Conservation (phyloP, 169 alveolate species). For the Plasmodium fragile region DNA sequence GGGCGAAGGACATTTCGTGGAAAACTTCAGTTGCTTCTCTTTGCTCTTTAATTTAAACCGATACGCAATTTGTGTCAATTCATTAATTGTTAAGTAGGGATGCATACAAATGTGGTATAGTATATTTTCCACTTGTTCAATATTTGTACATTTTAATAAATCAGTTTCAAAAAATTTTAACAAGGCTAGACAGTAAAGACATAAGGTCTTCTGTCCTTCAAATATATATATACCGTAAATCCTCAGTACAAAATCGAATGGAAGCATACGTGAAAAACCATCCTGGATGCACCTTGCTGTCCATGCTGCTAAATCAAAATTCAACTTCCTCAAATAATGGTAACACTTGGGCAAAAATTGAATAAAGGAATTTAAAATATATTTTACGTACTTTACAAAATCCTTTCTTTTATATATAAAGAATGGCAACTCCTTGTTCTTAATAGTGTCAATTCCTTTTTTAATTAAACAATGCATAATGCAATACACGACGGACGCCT, state of each 20-base stretch:
- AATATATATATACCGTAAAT: slow-evolving; percentile 82
- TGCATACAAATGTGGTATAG: slow-evolving; percentile 83
- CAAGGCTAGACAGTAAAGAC: slow-evolving; percentile 83
- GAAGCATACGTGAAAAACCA: slow-evolving; percentile 83
- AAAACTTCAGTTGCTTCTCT: slow-evolving; percentile 75
- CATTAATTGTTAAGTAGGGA: slow-evolving; percentile 76
- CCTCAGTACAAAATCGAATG: slow-evolving; percentile 83
- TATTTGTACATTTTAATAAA: slow-evolving; percentile 78
- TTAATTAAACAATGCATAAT: slow-evolving; percentile 80
- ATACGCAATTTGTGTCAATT: slow-evolving; percentile 83
- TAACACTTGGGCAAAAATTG: slow-evolving; percentile 65
- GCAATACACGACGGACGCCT: slow-evolving; percentile 83
- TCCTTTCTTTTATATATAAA: slow-evolving; percentile 63
- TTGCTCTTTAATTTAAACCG: slow-evolving; percentile 79
- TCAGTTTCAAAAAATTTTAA: slow-evolving; percentile 76
- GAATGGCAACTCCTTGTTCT: slow-evolving; percentile 50
- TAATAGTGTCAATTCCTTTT: slow-evolving; percentile 74
- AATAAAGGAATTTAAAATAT: slow-evolving; percentile 40
- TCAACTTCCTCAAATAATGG: slow-evolving; percentile 77
- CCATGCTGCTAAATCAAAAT: slow-evolving; percentile 86
- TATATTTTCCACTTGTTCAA: slow-evolving; percentile 81
- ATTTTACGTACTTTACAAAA: slow-evolving; percentile 61
- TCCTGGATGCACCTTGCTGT: slow-evolving; percentile 84
- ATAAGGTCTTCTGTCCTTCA: slow-evolving; percentile 84
- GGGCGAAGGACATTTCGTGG: slow-evolving; percentile 78